These are phyloP conservation scores for Barnettozyma hawaiiensis DNA, from an alignment of 1,139 yeast genomes.

Conservation along the genomic window DNA sequence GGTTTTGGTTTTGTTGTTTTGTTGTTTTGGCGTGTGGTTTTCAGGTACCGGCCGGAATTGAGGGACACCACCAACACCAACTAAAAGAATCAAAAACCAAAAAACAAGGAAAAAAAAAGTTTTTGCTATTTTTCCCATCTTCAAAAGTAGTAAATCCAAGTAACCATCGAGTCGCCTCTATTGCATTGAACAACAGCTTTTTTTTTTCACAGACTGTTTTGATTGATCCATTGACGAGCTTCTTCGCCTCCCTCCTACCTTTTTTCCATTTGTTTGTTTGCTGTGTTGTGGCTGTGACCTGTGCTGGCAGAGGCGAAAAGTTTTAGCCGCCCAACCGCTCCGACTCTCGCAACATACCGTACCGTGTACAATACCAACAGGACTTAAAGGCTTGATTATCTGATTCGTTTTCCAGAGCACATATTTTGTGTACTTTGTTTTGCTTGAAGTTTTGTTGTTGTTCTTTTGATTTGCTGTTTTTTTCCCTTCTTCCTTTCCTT, in stretches of 20 bases:
- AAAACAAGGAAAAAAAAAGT: conserved; percentile 1
- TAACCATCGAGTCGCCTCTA: too few relatives aligned
- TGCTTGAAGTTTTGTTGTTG: background rate
- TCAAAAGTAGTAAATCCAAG: too few relatives aligned
- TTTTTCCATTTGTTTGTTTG: background rate
- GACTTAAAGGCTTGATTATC: background rate
- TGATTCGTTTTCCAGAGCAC: background rate
- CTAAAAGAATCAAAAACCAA: too few relatives aligned
- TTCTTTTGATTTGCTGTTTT: background rate
- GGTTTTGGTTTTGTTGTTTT: too few relatives aligned
- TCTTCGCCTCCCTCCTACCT: background rate
- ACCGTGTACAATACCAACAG: background rate
- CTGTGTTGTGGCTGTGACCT: background rate
- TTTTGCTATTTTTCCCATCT: conserved; percentile 5
- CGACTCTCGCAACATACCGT: too few relatives aligned
- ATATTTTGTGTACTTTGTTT: too few relatives aligned
- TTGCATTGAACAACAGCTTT: too few relatives aligned
- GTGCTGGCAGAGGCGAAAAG: too few relatives aligned
- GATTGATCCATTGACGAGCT: background rate
- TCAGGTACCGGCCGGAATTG: conserved; percentile 7
- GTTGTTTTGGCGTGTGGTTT: too few relatives aligned
- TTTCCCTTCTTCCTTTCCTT: background rate
- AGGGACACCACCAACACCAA: background rate
- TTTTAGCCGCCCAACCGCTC: background rate
- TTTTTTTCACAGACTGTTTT: background rate